Base-by-base conservation (phyloP, 2,329 filamentous ascomycete genomes). In the Ceratocystis ficicola region DNA sequence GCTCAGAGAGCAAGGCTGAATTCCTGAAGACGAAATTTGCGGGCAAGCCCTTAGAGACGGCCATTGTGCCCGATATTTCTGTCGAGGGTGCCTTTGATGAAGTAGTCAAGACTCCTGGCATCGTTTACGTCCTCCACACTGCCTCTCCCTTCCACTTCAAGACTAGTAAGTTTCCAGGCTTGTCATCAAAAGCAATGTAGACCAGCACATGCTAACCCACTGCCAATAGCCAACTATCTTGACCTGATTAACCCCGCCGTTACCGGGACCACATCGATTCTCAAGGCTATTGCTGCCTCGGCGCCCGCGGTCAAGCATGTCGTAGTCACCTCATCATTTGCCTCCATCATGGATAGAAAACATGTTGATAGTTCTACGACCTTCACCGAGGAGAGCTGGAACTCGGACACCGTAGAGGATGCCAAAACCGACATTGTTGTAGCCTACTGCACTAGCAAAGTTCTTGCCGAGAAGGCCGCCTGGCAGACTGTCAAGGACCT, bases 51-150 rank as follows among this genome's bases (percentile, higher is more conserved):
- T 79, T 85, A 20, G 71, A 75, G 41, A 76, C 81, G 12, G 76
- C 73, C 65, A 85, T 94, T 70, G 89, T 95, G 28, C 83, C 86
- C 20, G 90, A 95, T 72, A 88, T 95, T 70, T 88, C 89, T 2
- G 75, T 85, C 71, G 80, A 84, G 55, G 80, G 81, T 65, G 90
- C 90, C 66, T 95, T 95, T 73, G 85, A 89, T 71, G 79, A 85
- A 70, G 77, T 81, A 68, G 74, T 77, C 73, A 76, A 66, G 61
- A 66, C 67, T 10, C 67, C 64, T 17, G 64, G 62, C 30, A 52
- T 85, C 64, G 78, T 82, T 66, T 80, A 80, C 62, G 81, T 86
- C 48, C 75, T 85, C 64, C 83, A 86, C 75, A 84, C 83, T 1
- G 83, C 83, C 0, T 83, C 81, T 62, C 83, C 83, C 0, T 81